phyloP scores from a whole-genome alignment of 441 rosid species.

The Viola pubescens region DNA sequence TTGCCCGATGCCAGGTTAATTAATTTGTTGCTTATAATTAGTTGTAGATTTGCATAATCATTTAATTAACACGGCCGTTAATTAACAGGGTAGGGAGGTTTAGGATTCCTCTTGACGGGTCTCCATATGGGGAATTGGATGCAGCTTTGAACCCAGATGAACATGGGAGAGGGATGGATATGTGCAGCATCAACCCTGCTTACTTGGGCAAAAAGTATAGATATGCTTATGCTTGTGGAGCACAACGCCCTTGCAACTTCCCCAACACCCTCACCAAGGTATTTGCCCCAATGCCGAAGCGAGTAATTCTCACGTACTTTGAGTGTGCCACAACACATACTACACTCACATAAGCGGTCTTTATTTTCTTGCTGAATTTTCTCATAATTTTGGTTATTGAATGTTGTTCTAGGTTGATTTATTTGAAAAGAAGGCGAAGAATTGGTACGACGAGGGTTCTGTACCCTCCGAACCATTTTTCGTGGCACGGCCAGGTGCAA shows the following conservation, averaged over 20 bases:
- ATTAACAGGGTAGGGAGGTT: slow-evolving; percentile 73
- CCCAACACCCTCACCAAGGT: slow-evolving; percentile 94
- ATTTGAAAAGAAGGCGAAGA: slow-evolving; percentile 62
- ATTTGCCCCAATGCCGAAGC: no score
- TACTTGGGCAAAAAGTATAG: slow-evolving; percentile 62
- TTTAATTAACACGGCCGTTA: neutral
- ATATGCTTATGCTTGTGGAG: slow-evolving; percentile 91
- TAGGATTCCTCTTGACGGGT: slow-evolving; percentile 75
- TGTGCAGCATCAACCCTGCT: slow-evolving; percentile 89
- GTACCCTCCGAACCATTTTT: slow-evolving; percentile 92
- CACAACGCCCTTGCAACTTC: slow-evolving; percentile 85
- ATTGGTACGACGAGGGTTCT: slow-evolving; percentile 72
- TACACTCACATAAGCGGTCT: neutral
- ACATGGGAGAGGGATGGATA: slow-evolving; percentile 93
- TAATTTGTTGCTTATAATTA: neutral
- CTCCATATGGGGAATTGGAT: slow-evolving; percentile 59
- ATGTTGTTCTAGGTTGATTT: slow-evolving; percentile 59
- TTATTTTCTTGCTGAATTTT: neutral
- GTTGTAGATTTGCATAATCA: neutral
- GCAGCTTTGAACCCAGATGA: slow-evolving; percentile 78
- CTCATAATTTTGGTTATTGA: neutral
- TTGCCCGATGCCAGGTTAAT: slow-evolving; percentile 76
- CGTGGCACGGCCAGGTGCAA: slow-evolving; percentile 82
- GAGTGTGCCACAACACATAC: no score
- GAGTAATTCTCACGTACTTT: no score